Conservation (phyloP, 2,329 filamentous ascomycete species). For the Juglanconis sp. region DNA sequence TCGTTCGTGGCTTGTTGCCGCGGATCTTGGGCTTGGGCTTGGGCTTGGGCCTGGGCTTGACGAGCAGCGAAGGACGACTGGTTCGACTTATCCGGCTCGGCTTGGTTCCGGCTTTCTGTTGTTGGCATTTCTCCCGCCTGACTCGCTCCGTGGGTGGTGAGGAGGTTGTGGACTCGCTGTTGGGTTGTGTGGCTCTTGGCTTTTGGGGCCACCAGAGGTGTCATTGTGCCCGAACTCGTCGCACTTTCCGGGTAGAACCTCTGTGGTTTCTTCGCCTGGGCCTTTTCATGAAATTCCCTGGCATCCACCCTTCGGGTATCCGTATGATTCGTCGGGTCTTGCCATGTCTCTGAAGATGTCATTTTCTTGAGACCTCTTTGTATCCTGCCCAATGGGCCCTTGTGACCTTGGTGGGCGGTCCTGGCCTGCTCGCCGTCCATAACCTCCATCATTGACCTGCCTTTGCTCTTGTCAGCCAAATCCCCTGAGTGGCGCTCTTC, state of each 20-base stretch:
- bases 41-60: background rate
- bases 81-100: background rate
- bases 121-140: background rate
- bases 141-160: background rate
- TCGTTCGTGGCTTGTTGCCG: background rate
- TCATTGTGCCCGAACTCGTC: background rate
- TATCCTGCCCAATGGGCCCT: conserved; percentile 12
- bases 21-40: background rate
- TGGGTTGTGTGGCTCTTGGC: background rate
- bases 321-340: background rate
- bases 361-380: conserved; percentile 14
- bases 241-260: conserved; percentile 9
- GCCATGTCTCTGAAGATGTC: conserved; percentile 7
- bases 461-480: background rate
- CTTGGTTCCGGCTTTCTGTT: background rate
- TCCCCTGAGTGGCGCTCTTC: background rate
- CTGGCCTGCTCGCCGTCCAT: background rate
- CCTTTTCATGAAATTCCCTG: conserved; percentile 10
- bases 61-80: background rate
- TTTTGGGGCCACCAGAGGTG: background rate
- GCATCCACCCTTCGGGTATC: background rate
- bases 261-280: conserved; percentile 13
- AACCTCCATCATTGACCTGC: background rate
- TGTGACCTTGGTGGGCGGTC: background rate
- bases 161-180: conserved; percentile 4